Evolutionary conservation across 148 eudicot genomes (phyloP).

Genomic region (Polygonum aviculare): DNA sequence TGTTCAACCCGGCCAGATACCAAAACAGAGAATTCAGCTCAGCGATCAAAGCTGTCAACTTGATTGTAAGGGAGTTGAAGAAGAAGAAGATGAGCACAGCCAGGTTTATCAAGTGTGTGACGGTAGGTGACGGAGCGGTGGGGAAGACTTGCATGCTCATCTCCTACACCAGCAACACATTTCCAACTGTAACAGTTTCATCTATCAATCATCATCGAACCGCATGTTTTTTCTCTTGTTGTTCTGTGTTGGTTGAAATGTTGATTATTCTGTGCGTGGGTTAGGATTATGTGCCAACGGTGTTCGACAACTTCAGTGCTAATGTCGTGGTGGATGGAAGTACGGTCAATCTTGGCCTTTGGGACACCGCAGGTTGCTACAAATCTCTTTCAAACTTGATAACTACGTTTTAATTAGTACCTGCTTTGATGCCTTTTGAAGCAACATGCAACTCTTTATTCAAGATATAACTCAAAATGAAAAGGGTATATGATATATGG

Average conservation of each 20-base stretch:
- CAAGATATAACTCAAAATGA: too few species aligned
- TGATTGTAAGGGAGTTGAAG: too few species aligned
- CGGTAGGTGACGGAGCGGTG: constrained; percentile 16
- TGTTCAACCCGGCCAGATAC: not conserved
- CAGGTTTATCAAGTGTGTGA: constrained; percentile 17
- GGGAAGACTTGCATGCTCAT: constrained; percentile 18
- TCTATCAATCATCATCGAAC: not conserved
- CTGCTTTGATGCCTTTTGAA: not conserved
- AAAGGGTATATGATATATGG: too few species aligned
- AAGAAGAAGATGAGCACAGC: constrained; percentile 14
- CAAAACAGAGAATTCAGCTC: not conserved
- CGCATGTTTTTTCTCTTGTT: not conserved
- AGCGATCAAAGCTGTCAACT: too few species aligned
- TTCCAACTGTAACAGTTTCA: constrained; percentile 3
- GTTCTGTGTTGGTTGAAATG: not conserved
- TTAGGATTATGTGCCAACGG: constrained; percentile 16
- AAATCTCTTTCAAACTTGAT: not conserved
- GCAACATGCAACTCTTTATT: too few species aligned
- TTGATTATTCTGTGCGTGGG: not conserved
- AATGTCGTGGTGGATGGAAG: constrained; percentile 15
- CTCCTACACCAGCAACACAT: constrained; percentile 13
- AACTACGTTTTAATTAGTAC: not conserved
- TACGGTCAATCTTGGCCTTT: constrained; percentile 12
- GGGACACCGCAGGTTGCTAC: constrained; percentile 14
- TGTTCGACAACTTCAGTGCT: constrained; percentile 17